Evolutionary conservation across 208 protist species (phyloP).

Genomic region (Naegleria fowleri): DNA sequence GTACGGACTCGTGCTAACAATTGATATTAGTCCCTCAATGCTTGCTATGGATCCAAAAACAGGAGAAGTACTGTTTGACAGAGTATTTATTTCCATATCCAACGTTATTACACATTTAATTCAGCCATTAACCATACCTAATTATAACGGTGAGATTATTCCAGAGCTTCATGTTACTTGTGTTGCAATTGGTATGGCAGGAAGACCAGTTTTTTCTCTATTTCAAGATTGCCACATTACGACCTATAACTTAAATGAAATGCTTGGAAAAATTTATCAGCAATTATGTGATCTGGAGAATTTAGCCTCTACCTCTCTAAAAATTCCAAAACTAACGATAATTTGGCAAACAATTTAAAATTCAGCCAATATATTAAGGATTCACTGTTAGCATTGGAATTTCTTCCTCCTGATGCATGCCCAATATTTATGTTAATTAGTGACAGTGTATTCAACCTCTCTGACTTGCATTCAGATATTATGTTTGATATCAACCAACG

Average conservation of each 20-base stretch:
- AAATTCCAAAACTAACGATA: not conserved
- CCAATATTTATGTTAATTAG: not conserved
- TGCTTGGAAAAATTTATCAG: not conserved
- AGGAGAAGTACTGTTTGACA: constrained; percentile 15
- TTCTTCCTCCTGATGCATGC: not conserved
- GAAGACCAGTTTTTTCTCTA: not conserved
- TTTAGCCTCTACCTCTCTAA: not conserved
- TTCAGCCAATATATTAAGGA: not conserved
- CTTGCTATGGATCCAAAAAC: not conserved
- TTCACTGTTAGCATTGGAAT: not conserved
- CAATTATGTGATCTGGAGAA: not conserved
- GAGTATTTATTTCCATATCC: not conserved
- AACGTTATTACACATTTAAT: not conserved
- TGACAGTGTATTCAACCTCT: not conserved
- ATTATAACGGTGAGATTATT: not conserved
- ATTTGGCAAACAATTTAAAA: not conserved
- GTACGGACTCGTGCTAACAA: not conserved
- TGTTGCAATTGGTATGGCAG: not conserved
- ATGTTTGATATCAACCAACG: not conserved
- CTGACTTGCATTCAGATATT: not conserved
- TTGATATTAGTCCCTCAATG: constrained; percentile 2
- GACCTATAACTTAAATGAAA: not conserved
- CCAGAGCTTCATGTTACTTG: not conserved
- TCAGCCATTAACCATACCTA: not conserved
- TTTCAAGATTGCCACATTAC: constrained; percentile 9